phyloP scores from a whole-genome alignment of 2,329 filamentous ascomycete species.

The Tolypocladium cylindrosporum region DNA sequence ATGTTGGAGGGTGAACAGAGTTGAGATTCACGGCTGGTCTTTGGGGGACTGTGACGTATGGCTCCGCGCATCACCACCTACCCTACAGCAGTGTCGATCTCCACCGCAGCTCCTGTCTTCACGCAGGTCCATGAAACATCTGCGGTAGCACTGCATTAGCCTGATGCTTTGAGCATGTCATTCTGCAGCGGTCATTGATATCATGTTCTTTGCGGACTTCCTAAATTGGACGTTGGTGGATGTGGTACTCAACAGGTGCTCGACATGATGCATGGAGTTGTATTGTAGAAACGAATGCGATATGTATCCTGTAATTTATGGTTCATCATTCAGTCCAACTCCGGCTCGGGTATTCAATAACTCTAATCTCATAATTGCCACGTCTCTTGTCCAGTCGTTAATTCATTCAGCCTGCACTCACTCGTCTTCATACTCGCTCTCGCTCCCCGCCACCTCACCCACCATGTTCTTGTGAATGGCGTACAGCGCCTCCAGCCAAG shows the following conservation, averaged over 20 bases:
- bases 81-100: neutral
- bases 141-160: neutral
- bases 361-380: neutral
- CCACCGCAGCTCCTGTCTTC: neutral
- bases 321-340: neutral
- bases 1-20: neutral
- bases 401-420: neutral
- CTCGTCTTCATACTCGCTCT: constrained; percentile 18
- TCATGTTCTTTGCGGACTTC: neutral
- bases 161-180: neutral
- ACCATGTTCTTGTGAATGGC: constrained; percentile 29
- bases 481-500: constrained; percentile 40
- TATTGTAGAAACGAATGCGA: too few relatives aligned
- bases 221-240: neutral
- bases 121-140: neutral
- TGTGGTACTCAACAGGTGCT: neutral
- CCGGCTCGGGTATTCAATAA: neutral
- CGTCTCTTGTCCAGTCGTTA: neutral
- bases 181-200: neutral
- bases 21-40: neutral
- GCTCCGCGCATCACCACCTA: neutral
- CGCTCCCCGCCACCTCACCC: constrained; percentile 11
- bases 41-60: neutral
- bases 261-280: neutral
- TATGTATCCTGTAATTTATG: neutral